These are phyloP conservation scores for Mesotaenium endlicherianum DNA, from an alignment of 139 green algal species.

Conservation along the genomic window DNA sequence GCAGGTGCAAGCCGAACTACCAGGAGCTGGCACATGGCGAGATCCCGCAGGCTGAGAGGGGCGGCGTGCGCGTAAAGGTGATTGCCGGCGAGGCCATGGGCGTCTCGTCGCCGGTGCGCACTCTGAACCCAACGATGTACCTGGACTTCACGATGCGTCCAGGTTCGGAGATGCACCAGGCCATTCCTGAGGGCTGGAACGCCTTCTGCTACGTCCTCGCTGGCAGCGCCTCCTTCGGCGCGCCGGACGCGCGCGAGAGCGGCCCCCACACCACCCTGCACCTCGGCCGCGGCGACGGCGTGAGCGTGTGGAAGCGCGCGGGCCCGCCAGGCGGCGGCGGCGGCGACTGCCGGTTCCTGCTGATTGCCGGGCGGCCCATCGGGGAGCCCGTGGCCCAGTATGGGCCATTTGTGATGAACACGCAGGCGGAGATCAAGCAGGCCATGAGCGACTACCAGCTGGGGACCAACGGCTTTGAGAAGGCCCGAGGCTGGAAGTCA, in stretches of 20 bases:
- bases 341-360: conserved; percentile 36
- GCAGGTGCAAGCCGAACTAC: conserved; percentile 31
- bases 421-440: conserved; percentile 51
- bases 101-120: conserved; percentile 30
- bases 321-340: too few species aligned
- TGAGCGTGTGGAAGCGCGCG: conserved; percentile 48
- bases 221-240: conserved; percentile 4
- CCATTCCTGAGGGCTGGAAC: conserved; percentile 28
- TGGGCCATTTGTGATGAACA: conserved; percentile 62
- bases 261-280: conserved; percentile 28
- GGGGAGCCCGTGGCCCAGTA: conserved; percentile 55
- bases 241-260: not conserved
- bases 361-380: conserved; percentile 56
- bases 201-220: conserved; percentile 27
- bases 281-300: conserved; percentile 11
- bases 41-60: conserved; percentile 27
- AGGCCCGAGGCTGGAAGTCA: conserved; percentile 34
- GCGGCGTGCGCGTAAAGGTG: conserved; percentile 36
- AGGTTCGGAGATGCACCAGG: conserved; percentile 9
- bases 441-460: conserved; percentile 52
- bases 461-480: conserved; percentile 51
- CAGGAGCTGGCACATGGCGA: conserved; percentile 42
- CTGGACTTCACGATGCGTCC: conserved; percentile 36
- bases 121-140: conserved; percentile 30
- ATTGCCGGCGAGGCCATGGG: conserved; percentile 40